A percentile compares a stretch with the other conserved stretches of the same genome.
Evolutionary conservation across 2,329 filamentous ascomycete species (phyloP).

Genomic region (Sarocladium kiliense): DNA sequence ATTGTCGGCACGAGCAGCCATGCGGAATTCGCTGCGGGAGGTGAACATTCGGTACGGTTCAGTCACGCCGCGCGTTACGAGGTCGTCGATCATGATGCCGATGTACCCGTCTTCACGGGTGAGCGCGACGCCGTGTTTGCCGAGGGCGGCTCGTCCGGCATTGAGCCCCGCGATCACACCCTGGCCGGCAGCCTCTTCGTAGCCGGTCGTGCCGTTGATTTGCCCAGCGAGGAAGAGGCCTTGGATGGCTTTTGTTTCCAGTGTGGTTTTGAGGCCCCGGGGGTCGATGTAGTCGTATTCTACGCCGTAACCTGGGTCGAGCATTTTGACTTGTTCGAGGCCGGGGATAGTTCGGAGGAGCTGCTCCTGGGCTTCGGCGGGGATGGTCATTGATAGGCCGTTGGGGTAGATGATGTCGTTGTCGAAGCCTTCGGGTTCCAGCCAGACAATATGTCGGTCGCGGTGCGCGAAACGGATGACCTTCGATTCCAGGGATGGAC

Average conservation of each 20-base stretch:
- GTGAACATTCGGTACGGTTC: conserved; percentile 99
- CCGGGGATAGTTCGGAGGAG: conserved; percentile 85
- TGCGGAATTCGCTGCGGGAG: conserved; percentile 88
- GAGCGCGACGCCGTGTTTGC: conserved; percentile 60
- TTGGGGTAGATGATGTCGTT: conserved; percentile 92
- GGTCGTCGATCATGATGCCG: conserved; percentile 97
- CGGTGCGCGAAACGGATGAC: conserved; percentile 82
- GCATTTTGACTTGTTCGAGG: conserved; percentile 83
- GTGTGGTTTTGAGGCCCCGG: conserved; percentile 75
- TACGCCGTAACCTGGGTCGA: conserved; percentile 92
- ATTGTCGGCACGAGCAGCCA: conserved; percentile 89
- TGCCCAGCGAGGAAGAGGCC: conserved; percentile 92
- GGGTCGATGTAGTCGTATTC: conserved; percentile 99
- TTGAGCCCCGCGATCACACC: conserved; percentile 92
- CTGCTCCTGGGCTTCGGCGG: conserved; percentile 77
- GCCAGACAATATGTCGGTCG: conserved; percentile 82
- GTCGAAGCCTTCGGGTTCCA: conserved; percentile 92
- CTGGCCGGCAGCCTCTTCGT: conserved; percentile 94
- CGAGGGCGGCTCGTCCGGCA: conserved; percentile 73
- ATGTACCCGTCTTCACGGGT: conserved; percentile 89
- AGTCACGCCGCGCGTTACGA: conserved; percentile 92
- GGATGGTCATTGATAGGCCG: conserved; percentile 94
- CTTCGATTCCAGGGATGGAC: conserved; percentile 92
- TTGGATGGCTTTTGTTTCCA: conserved; percentile 87
- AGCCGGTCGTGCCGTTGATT: conserved; percentile 97